These are phyloP conservation scores for Citrus inodora DNA, from an alignment of 345 rosid genomes.

Conservation along the genomic window DNA sequence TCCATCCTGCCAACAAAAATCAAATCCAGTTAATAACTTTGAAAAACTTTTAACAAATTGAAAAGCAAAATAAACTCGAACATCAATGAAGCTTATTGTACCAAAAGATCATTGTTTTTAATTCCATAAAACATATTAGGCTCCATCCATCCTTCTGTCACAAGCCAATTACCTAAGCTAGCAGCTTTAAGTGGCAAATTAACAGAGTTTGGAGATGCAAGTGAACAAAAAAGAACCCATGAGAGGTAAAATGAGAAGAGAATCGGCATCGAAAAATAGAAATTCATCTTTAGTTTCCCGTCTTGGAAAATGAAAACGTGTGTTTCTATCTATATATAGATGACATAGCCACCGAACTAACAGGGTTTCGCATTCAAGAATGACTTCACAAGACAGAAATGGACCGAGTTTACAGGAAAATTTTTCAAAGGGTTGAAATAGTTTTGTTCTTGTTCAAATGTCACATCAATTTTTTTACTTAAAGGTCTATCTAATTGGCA, in stretches of 20 bases:
- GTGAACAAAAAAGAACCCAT: neutral
- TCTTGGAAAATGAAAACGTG: neutral
- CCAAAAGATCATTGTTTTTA: constrained; percentile 37
- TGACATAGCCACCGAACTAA: neutral
- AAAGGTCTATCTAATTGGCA: neutral
- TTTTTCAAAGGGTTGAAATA: neutral
- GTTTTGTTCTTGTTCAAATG: neutral
- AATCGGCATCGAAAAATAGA: neutral
- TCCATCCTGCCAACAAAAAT: constrained; percentile 32
- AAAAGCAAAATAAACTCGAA: neutral
- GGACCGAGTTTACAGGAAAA: neutral
- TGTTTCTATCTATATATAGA: neutral
- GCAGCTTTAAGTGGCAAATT: constrained; percentile 26
- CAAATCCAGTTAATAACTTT: no score
- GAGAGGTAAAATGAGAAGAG: neutral
- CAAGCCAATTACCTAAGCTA: constrained; percentile 39
- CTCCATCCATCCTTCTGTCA: constrained; percentile 41
- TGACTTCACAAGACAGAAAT: neutral
- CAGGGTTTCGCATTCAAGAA: neutral
- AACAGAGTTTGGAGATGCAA: neutral
- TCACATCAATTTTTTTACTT: neutral
- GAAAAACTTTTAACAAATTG: neutral
- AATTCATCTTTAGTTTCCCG: neutral
- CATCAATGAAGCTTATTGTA: neutral
- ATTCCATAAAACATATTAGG: constrained; percentile 28